Evolutionary conservation across 2,329 filamentous ascomycete species (phyloP), one percentile per base, ranked within the genome.

Genomic region (Aschersonia sp.): DNA sequence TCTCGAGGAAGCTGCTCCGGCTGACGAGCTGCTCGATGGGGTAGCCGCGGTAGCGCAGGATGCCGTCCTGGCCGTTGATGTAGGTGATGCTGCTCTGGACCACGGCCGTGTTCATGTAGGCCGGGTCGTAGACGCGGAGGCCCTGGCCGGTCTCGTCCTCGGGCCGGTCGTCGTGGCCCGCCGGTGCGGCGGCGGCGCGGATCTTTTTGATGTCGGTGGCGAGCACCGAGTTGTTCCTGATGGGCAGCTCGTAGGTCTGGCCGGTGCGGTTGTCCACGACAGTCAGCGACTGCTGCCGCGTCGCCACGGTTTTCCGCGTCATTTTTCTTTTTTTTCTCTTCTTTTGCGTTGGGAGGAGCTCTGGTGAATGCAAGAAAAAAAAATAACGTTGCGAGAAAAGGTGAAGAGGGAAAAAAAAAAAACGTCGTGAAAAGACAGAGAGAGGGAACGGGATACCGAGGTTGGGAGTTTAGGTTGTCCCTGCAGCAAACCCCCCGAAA

Each of bases 161-260:
- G 8, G 63, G 55, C 14, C 66, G 63, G 53, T 65, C 65, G 46
- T 37, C 8, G 35, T 8, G 8, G 35, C 35, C 35, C 35, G 22
- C 22, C 22, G 56, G 52, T 45, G 53, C 50, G 31, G 67, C 63
- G 54, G 53, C 50, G 31, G 67, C 63, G 54, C 66, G 68, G 56
- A 74, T 72, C 56, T 70, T 69, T 56, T 73, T 73, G 61, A 73
- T 68, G 50, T 73, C 71, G 4, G 69, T 72, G 11, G 71, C 71
- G 32, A 62, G 60, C n/a, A 74, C 64, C 1, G 70, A 65, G 55
- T 73, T 74, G 57, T 72, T 58, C 45, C 59, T 63, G 56, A 74
- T 73, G 49, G 71, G 70, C 35, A 74, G 58, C 56, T 72, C 67
- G 48, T 73, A 73, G 22, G 60, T 56, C 54, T 68, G 64, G 47